phyloP scores from a whole-genome alignment of 257 asterid genomes.

The Lycium barbarum region DNA sequence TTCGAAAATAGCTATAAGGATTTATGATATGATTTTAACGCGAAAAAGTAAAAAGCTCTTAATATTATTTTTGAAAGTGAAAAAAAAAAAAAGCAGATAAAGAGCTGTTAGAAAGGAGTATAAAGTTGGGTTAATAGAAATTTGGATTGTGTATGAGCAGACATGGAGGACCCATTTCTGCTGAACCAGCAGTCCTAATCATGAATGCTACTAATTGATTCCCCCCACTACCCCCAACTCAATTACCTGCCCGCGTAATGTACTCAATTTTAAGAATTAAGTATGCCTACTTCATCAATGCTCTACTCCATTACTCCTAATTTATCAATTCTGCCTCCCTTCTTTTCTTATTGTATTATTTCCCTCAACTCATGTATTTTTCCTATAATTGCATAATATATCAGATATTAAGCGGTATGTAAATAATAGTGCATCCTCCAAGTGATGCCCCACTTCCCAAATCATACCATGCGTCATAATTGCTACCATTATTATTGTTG shows the following conservation, averaged over 20 bases:
- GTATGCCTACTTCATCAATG: slow-evolving; percentile 1
- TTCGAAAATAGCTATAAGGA: neutral
- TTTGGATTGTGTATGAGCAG: neutral
- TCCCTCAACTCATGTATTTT: neutral
- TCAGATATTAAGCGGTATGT: neutral
- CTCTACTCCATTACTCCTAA: neutral
- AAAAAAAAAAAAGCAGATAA: neutral
- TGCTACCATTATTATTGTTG: neutral
- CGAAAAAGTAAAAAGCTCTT: too few relatives aligned
- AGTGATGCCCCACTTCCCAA: neutral
- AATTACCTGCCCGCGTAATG: neutral
- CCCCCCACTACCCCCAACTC: neutral
- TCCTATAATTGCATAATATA: neutral
- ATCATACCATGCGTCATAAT: slow-evolving; percentile 36
- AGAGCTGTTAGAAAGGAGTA: neutral
- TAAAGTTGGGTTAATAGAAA: neutral
- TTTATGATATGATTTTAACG: too few relatives aligned
- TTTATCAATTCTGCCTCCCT: slow-evolving; percentile 9
- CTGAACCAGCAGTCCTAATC: neutral
- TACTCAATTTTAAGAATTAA: neutral
- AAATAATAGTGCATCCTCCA: neutral
- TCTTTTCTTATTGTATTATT: neutral
- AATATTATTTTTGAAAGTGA: neutral
- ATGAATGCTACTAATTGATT: slow-evolving; percentile 20
- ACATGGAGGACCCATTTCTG: slow-evolving; percentile 27